These are phyloP conservation scores for Aspergillus fijiensis DNA, from an alignment of 2,329 filamentous ascomycete species.

Conservation along the genomic window DNA sequence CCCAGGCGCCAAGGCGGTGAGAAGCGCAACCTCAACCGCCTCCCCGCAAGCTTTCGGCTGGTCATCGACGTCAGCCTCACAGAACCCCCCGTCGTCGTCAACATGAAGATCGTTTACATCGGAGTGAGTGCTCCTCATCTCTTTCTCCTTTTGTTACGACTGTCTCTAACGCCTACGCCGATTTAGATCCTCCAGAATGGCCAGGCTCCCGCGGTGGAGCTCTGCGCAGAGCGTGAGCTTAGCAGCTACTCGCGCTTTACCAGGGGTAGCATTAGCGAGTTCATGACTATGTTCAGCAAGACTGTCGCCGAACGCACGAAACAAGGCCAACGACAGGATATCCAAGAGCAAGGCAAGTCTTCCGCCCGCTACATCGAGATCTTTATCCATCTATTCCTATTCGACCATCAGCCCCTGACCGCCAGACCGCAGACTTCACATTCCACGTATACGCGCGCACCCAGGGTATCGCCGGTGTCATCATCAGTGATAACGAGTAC, in stretches of 20 bases:
- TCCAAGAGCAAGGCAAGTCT: conserved; percentile 55
- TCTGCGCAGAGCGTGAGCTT: conserved; percentile 74
- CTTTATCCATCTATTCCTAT: not conserved
- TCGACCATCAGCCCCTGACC: conserved; percentile 8
- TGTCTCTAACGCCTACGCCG: not conserved
- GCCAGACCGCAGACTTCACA: conserved; percentile 30
- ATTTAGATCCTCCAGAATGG: conserved; percentile 79
- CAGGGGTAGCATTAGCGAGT: conserved; percentile 58
- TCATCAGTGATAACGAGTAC: conserved; percentile 75
- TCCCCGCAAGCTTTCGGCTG: conserved; percentile 4
- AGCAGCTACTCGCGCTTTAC: conserved; percentile 78
- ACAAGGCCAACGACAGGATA: conserved; percentile 78
- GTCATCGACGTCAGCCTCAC: conserved; percentile 18
- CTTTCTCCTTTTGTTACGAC: not conserved
- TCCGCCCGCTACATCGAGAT: not conserved
- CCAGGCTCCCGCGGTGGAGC: conserved; percentile 70
- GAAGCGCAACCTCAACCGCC: not conserved
- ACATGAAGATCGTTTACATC: conserved; percentile 85
- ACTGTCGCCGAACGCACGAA: conserved; percentile 82
- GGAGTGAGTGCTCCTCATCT: conserved; percentile 59
- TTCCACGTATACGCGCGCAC: conserved; percentile 73
- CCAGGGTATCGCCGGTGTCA: conserved; percentile 72
- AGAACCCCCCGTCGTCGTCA: conserved; percentile 36
- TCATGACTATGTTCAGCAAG: conserved; percentile 84
- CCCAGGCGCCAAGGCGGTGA: conserved; percentile 7